A percentile compares a stretch with the other conserved stretches of the same genome.
Conservation (phyloP, 1,284 basidiomycete species). For the Microbotryum intermedium region DNA sequence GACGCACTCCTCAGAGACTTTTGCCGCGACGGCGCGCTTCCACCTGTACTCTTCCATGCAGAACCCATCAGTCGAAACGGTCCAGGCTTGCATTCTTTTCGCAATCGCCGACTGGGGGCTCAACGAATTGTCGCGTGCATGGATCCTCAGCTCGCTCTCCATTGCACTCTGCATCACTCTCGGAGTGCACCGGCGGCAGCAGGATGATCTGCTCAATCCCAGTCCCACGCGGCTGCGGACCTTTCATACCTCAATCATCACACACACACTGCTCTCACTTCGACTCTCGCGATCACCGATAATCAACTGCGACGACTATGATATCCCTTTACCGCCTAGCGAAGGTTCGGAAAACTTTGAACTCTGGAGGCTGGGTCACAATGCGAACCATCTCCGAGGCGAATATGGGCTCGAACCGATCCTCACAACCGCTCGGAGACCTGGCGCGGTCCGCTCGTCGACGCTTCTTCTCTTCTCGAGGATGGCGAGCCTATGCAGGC, state of each 20-base stretch:
- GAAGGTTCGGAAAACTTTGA: conserved; percentile 27
- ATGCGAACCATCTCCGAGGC: not conserved
- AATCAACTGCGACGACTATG: conserved; percentile 17
- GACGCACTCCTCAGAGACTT: conserved; percentile 42
- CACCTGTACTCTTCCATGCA: conserved; percentile 7
- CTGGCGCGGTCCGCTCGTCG: conserved; percentile 11
- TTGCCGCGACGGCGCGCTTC: conserved; percentile 10
- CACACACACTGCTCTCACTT: conserved; percentile 21
- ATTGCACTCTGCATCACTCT: conserved; percentile 13
- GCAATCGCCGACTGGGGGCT: conserved; percentile 18
- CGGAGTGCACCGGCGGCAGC: not conserved
- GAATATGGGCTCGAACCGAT: conserved; percentile 5
- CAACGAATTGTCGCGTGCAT: conserved; percentile 17
- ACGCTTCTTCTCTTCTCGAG: conserved; percentile 14
- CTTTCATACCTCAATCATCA: conserved; percentile 19
- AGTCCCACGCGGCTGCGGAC: not conserved
- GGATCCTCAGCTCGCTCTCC: conserved; percentile 16
- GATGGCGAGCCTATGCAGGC: conserved; percentile 17
- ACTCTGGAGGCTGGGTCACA: conserved; percentile 10
- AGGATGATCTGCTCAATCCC: too few relatives aligned
- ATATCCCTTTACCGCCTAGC: conserved; percentile 9
- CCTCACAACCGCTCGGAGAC: not conserved
- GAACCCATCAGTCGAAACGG: conserved; percentile 10
- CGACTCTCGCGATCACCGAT: conserved; percentile 13
- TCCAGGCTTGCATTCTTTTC: conserved; percentile 9